Percentiles rank a stretch among this genome's conserved stretches.
Evolutionary conservation across 495 filamentous ascomycete species (phyloP).

Genomic region (Aspergillus carlsbadensis): DNA sequence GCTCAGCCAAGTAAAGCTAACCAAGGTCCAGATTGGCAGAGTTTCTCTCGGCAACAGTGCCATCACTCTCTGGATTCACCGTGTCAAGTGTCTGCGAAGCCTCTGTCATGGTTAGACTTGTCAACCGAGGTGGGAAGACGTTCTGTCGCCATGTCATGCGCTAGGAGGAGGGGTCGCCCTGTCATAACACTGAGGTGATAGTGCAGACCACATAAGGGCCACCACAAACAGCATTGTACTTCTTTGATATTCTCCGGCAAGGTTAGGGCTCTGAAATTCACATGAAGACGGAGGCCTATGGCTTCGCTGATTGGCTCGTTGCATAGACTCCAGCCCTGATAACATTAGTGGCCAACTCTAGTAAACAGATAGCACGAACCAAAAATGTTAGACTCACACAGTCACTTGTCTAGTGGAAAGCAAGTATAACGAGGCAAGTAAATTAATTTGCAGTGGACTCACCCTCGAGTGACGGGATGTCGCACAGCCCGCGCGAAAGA

Average conservation of each 20-base stretch:
- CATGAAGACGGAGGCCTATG: slow-evolving; percentile 58
- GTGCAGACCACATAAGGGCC: slow-evolving; percentile 58
- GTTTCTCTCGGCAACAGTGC: no score
- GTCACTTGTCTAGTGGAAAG: slow-evolving; percentile 18
- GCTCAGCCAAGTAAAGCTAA: no score
- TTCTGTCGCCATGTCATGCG: no score
- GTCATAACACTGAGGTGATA: slow-evolving; percentile 57
- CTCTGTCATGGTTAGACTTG: no score
- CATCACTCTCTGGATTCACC: no score
- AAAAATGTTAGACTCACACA: not conserved
- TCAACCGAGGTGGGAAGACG: no score
- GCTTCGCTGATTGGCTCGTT: slow-evolving; percentile 59
- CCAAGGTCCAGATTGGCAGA: no score
- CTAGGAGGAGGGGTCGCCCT: slow-evolving; percentile 58
- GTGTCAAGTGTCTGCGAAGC: no score
- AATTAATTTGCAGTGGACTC: slow-evolving; percentile 53
- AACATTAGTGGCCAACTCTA: slow-evolving; percentile 13
- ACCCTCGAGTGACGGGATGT: no score
- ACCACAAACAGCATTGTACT: slow-evolving; percentile 60
- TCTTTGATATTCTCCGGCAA: slow-evolving; percentile 54
- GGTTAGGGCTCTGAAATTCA: no score
- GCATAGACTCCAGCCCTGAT: slow-evolving; percentile 59
- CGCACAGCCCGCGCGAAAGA: no score
- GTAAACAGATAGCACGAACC: no score
- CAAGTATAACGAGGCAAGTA: slow-evolving; percentile 59